These are phyloP conservation scores for Acacia concinna DNA, from an alignment of 331 rosid species.

Conservation along the genomic window DNA sequence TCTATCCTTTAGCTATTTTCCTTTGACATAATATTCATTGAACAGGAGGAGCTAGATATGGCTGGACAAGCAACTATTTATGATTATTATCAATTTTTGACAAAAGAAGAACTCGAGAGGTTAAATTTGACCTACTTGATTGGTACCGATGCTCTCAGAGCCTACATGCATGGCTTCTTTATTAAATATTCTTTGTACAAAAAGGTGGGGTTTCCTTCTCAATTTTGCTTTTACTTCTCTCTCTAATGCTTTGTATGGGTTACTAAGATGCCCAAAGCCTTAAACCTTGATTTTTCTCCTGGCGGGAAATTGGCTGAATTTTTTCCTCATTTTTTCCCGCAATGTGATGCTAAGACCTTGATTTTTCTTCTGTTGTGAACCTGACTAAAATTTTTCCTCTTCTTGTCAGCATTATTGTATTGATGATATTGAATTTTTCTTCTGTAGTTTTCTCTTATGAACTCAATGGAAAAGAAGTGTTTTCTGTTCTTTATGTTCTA, in stretches of 20 bases:
- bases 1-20: slow-evolving; percentile 18
- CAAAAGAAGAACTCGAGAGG: slow-evolving; percentile 87
- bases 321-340: neutral
- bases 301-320: neutral
- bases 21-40: slow-evolving; percentile 29
- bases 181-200: slow-evolving; percentile 64
- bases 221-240: slow-evolving; percentile 9
- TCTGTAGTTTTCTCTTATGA: neutral
- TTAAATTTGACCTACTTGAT: slow-evolving; percentile 72
- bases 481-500: neutral
- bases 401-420: neutral
- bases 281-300: neutral
- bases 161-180: slow-evolving; percentile 90
- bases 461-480: neutral
- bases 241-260: neutral
- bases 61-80: slow-evolving; percentile 68
- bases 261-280: slow-evolving; percentile 2
- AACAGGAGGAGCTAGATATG: slow-evolving; percentile 91
- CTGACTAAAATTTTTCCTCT: neutral
- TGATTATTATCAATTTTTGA: slow-evolving; percentile 75
- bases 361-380: neutral
- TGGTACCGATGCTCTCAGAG: slow-evolving; percentile 78
- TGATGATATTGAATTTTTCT: neutral
- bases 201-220: slow-evolving; percentile 51
- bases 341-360: neutral